These are phyloP conservation scores for Lablab purpureus DNA, from an alignment of 306 rosid species.

Conservation along the genomic window DNA sequence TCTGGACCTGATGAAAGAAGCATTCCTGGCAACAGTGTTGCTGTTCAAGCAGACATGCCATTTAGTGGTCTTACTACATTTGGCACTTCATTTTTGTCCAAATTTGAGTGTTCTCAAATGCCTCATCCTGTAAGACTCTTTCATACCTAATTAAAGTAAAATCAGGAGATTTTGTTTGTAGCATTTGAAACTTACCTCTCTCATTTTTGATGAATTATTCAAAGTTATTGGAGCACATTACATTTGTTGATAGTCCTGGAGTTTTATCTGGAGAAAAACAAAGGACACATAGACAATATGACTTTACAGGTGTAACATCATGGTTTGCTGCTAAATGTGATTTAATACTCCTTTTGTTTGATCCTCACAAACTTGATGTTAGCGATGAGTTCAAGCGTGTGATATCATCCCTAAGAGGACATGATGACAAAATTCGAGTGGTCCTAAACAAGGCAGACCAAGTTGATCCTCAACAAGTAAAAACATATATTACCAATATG, in stretches of 20 bases:
- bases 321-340: slow-evolving; percentile 99
- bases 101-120: slow-evolving; percentile 97
- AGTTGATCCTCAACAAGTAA: slow-evolving; percentile 95
- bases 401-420: slow-evolving; percentile 82
- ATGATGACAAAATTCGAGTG: slow-evolving; percentile 93
- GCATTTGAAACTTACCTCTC: slow-evolving; percentile 14
- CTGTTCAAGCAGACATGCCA: slow-evolving; percentile 99
- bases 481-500: not conserved
- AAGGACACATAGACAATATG: slow-evolving; percentile 85
- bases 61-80: slow-evolving; percentile 83
- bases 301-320: slow-evolving; percentile 93
- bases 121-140: slow-evolving; percentile 81
- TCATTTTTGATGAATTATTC: slow-evolving; percentile 2
- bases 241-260: slow-evolving; percentile 97
- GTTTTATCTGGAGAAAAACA: slow-evolving; percentile 99
- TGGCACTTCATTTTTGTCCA: slow-evolving; percentile 91
- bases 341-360: slow-evolving; percentile 87
- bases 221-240: slow-evolving; percentile 84
- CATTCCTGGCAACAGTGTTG: slow-evolving; percentile 94
- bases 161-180: not conserved
- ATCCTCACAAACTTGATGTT: slow-evolving; percentile 97
- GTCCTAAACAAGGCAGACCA: slow-evolving; percentile 95
- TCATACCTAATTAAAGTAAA: not conserved
- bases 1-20: slow-evolving; percentile 97
- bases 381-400: slow-evolving; percentile 98